phyloP scores from a whole-genome alignment of 2,329 filamentous ascomycete genomes.

The Trichoderma koningii region DNA sequence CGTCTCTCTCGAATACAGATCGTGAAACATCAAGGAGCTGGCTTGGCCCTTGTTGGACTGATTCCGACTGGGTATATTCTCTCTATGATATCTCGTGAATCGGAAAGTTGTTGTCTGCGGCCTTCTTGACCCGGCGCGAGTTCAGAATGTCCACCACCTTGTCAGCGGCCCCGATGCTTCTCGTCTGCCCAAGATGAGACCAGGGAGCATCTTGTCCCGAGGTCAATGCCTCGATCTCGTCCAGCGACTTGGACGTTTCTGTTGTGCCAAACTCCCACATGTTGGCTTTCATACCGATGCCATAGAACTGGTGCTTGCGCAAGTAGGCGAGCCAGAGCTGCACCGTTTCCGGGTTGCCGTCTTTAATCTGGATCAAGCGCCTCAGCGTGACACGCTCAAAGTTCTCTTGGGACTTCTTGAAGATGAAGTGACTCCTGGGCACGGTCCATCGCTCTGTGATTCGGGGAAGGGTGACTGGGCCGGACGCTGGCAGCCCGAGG shows the following conservation, averaged over 20 bases:
- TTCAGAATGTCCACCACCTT: constrained; percentile 61
- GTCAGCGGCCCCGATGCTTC: constrained; percentile 52
- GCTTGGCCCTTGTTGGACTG: background rate
- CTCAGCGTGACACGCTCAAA: constrained; percentile 89
- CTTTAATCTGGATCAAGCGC: constrained; percentile 86
- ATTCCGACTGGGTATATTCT: constrained; percentile 14
- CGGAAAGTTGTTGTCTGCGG: constrained; percentile 15
- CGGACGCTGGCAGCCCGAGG: constrained; percentile 79
- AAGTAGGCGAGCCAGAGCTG: constrained; percentile 91
- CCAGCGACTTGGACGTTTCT: constrained; percentile 40
- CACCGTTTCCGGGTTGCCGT: constrained; percentile 85
- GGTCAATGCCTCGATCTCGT: constrained; percentile 28
- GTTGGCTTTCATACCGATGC: constrained; percentile 99
- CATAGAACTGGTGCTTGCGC: constrained; percentile 88
- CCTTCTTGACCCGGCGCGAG: constrained; percentile 50
- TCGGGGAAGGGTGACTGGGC: constrained; percentile 81
- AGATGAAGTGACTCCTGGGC: constrained; percentile 83
- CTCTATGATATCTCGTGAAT: constrained; percentile 22
- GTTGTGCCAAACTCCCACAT: constrained; percentile 83
- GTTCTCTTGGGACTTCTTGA: constrained; percentile 98
- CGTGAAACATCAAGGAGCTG: too few species aligned
- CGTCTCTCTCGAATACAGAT: background rate
- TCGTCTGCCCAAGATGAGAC: constrained; percentile 57
- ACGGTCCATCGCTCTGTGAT: constrained; percentile 95
- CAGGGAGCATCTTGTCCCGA: constrained; percentile 53